These are phyloP conservation scores for Panaeolus cyanescens DNA, from an alignment of 768 basidiomycete genomes.

Conservation along the genomic window DNA sequence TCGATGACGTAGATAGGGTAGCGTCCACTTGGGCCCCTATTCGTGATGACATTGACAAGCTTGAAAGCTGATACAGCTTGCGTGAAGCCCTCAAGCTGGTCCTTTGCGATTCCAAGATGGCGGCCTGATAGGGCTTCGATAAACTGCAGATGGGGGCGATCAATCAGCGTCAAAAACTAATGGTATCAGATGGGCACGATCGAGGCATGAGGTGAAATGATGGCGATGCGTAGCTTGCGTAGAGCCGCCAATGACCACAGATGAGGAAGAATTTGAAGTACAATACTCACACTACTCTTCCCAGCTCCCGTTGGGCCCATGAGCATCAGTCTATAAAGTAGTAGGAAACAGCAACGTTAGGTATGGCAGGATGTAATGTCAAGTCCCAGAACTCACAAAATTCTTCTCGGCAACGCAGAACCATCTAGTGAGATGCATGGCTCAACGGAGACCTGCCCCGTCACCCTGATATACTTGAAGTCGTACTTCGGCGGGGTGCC, in stretches of 20 bases:
- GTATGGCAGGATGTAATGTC: background rate
- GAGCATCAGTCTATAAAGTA: background rate
- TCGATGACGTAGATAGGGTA: background rate
- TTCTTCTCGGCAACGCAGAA: background rate
- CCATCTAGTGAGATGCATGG: background rate
- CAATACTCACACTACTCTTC: background rate
- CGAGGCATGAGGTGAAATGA: no score
- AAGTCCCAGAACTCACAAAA: background rate
- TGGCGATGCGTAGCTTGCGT: no score
- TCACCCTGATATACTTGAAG: background rate
- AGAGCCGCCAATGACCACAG: no score
- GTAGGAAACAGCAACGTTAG: background rate
- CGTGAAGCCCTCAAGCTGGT: background rate
- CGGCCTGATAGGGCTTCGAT: background rate
- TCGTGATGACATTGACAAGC: background rate
- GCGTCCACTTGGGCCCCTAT: background rate
- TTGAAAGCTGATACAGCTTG: background rate
- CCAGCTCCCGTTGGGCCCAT: background rate
- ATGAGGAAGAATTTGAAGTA: no score
- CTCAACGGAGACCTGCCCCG: background rate
- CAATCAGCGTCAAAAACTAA: background rate
- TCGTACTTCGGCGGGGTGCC: background rate
- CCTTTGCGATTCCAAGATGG: background rate
- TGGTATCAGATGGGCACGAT: background rate
- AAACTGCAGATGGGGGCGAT: background rate